Conservation (phyloP, 1,139 yeast species). For the Debaryomyces udenii region DNA sequence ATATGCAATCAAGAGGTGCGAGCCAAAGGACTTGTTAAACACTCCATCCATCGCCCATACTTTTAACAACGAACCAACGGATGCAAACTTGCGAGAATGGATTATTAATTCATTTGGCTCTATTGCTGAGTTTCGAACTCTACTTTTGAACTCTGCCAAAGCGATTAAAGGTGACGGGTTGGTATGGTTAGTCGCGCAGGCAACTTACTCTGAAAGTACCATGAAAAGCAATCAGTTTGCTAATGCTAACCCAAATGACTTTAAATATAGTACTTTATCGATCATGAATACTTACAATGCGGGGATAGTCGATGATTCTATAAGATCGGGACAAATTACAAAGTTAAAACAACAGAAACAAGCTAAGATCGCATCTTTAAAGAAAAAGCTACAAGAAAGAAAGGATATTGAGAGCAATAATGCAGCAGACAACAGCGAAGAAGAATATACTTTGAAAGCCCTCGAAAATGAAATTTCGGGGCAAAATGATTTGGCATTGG, state of each 20-base stretch:
- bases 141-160: conserved; percentile 61
- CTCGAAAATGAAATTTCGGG: conserved; percentile 12
- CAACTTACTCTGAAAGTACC: conserved; percentile 36
- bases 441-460: conserved; percentile 12
- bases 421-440: conserved; percentile 16
- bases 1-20: conserved; percentile 21
- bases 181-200: conserved; percentile 73
- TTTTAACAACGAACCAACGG: conserved; percentile 42
- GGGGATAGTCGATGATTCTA: conserved; percentile 63
- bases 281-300: conserved; percentile 78
- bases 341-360: conserved; percentile 39
- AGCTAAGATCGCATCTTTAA: conserved; percentile 34
- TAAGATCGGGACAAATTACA: conserved; percentile 54
- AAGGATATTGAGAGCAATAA: conserved; percentile 13
- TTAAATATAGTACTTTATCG: conserved; percentile 50
- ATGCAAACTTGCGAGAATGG: conserved; percentile 44
- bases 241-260: conserved; percentile 26
- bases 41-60: conserved; percentile 37
- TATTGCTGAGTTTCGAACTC: conserved; percentile 62
- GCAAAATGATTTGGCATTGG: conserved; percentile 30
- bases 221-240: conserved; percentile 23
- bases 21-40: conserved; percentile 38
- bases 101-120: conserved; percentile 67
- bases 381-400: conserved; percentile 19
- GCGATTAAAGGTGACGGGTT: conserved; percentile 75